Evolutionary conservation across 208 protist genomes (phyloP).

Genomic region (Porcisia hertigi): DNA sequence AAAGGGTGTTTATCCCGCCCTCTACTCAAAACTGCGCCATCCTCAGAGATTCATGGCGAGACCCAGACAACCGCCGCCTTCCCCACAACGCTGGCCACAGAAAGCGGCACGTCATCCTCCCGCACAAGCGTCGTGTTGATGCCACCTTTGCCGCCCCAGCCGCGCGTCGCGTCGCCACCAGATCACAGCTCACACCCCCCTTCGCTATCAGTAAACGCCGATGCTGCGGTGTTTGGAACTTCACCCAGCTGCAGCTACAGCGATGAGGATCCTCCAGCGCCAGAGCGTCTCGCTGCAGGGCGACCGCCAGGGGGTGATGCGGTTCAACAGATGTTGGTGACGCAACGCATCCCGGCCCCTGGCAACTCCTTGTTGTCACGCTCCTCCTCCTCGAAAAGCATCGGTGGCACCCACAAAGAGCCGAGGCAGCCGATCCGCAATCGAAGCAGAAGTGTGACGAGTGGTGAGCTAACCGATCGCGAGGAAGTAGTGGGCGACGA

Average conservation of each 20-base stretch:
- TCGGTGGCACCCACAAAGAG: background rate
- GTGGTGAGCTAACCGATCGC: background rate
- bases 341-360: background rate
- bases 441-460: background rate
- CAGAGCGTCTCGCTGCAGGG: background rate
- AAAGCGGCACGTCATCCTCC: constrained; percentile 11
- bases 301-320: background rate
- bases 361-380: background rate
- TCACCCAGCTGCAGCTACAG: background rate
- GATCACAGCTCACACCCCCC: background rate
- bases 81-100: constrained; percentile 5
- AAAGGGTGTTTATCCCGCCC: background rate
- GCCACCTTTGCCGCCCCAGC: constrained; percentile 33
- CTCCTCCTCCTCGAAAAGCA: background rate
- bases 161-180: background rate
- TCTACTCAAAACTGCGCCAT: background rate
- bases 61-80: constrained; percentile 19
- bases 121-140: constrained; percentile 20
- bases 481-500: background rate
- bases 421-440: background rate
- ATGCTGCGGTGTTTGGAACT: background rate
- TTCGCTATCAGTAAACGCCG: background rate
- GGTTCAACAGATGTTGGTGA: background rate
- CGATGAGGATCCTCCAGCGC: no score
- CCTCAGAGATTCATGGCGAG: constrained; percentile 18